Evolutionary conservation across 2,329 filamentous ascomycete genomes (phyloP), one percentile per base, ranked within the genome.

Genomic region (Plectosphaerella cucumerina): DNA sequence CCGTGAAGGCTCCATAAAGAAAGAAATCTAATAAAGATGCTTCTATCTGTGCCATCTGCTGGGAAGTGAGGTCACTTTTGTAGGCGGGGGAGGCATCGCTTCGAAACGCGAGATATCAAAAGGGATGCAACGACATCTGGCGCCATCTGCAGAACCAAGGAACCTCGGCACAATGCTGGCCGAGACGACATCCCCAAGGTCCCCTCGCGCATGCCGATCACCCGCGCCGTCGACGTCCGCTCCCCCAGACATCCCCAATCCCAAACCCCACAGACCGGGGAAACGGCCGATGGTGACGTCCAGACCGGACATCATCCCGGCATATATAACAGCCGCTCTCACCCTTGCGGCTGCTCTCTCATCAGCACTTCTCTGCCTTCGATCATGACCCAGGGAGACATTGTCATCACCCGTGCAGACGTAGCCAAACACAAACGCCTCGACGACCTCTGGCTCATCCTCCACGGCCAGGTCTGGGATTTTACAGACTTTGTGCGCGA

Each of bases 401-500:
- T 20, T 5, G 17, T 42, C n/a, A 17, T 80, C 22, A 71, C 73
- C 18, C 60, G 65, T 9, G 58, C 69, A 45, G 70, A 80, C 52
- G 65, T 82, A 52, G 69, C 70, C 3, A 61, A 62, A 41, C 78
- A 82, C 60, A 71, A 67, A 41, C 69, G 64, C 1, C 65, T 71
- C 8, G 63, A 73, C 34, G 75, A 82, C 59, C 74, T 80, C 60
- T 89, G 85, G 85, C 77, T 87, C 54, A 82, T 87, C 31, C 76
- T 88, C 39, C 77, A 87, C 60, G 76, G 76, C 48, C 72, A 77
- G 55, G 82, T 87, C 47, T 88, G 84, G 72, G 83, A 89, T 64
- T 68, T 89, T 43, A 85, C 81, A 21, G 74, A 81, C 15, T 89
- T 89, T 62, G 73, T 82, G 10, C 57, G 58, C 4, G 56, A 63